These are phyloP conservation scores for Candida succiphila DNA, from an alignment of 805 yeast species.

Conservation along the genomic window DNA sequence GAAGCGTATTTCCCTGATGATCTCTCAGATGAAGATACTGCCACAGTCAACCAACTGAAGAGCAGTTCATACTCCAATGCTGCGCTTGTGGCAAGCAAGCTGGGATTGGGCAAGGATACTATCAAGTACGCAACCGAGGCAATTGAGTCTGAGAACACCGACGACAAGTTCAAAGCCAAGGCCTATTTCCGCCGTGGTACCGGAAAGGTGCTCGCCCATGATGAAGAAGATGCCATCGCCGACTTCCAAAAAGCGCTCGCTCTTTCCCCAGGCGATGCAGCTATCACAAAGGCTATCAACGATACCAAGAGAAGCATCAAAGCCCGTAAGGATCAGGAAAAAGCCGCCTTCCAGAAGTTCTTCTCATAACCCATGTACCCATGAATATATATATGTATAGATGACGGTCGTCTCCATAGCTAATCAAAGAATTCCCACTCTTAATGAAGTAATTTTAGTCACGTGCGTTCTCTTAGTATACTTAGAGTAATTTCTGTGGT, in stretches of 20 bases:
- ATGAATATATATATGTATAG: not conserved
- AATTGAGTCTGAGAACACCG: slow-evolving; percentile 46
- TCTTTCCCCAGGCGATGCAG: slow-evolving; percentile 62
- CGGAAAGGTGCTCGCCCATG: slow-evolving; percentile 54
- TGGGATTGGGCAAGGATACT: slow-evolving; percentile 42
- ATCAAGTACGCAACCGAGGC: slow-evolving; percentile 58
- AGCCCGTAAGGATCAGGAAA: slow-evolving; percentile 54
- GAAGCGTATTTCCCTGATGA: slow-evolving; percentile 69
- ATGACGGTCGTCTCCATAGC: not conserved
- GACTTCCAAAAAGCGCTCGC: slow-evolving; percentile 59
- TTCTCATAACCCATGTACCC: slow-evolving; percentile 24
- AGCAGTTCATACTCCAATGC: slow-evolving; percentile 61
- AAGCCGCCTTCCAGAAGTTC: slow-evolving; percentile 66
- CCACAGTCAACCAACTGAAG: slow-evolving; percentile 41
- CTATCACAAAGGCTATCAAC: slow-evolving; percentile 51
- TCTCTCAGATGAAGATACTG: slow-evolving; percentile 43
- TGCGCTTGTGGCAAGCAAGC: slow-evolving; percentile 63
- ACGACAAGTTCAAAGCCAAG: slow-evolving; percentile 66
- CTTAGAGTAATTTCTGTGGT: too few relatives aligned
- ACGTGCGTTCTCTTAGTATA: too few relatives aligned
- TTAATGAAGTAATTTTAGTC: not conserved
- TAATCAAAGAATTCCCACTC: not conserved
- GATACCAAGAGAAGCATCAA: slow-evolving; percentile 46
- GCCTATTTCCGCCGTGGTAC: slow-evolving; percentile 81
- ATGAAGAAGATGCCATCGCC: slow-evolving; percentile 59